These are phyloP conservation scores for Stenogyne calaminthoides DNA, from an alignment of 305 asterid species.

Conservation along the genomic window DNA sequence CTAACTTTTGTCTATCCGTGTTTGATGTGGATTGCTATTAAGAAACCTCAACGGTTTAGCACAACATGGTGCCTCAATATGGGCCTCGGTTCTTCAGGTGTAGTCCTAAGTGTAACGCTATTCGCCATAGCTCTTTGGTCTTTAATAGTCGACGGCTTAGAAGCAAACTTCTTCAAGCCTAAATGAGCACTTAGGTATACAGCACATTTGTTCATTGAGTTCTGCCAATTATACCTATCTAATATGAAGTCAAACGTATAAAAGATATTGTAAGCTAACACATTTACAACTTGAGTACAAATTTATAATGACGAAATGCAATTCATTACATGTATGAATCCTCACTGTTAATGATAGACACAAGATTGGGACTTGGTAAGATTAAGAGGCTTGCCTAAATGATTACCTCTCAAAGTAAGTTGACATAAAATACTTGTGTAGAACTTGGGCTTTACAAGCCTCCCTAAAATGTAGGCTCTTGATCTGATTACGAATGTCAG, in stretches of 20 bases:
- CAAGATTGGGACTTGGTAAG: conserved; percentile 49
- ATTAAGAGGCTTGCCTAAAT: conserved; percentile 60
- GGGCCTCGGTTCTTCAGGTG: conserved; percentile 51
- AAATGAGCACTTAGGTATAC: too few species aligned
- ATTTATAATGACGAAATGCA: conserved; percentile 5
- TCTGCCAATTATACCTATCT: not conserved
- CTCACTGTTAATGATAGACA: conserved; percentile 42
- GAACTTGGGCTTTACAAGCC: conserved; percentile 73
- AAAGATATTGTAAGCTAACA: conserved; percentile 11
- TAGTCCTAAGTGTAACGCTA: conserved; percentile 32
- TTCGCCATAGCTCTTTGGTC: conserved; percentile 49
- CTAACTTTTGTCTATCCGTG: conserved; percentile 64
- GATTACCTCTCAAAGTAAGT: conserved; percentile 54
- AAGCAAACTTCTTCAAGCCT: conserved; percentile 73
- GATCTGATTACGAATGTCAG: conserved; percentile 71
- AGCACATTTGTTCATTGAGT: too few species aligned
- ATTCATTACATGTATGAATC: not conserved
- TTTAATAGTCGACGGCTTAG: conserved; percentile 46
- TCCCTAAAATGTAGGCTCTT: conserved; percentile 75
- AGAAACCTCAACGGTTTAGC: conserved; percentile 40
- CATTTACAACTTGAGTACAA: conserved; percentile 20
- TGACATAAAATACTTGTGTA: conserved; percentile 47
- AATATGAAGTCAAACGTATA: not conserved
- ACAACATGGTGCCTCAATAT: conserved; percentile 53
- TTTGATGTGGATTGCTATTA: conserved; percentile 66